phyloP scores from a whole-genome alignment of 2,329 filamentous ascomycete species.

The Alternaria arborescens region DNA sequence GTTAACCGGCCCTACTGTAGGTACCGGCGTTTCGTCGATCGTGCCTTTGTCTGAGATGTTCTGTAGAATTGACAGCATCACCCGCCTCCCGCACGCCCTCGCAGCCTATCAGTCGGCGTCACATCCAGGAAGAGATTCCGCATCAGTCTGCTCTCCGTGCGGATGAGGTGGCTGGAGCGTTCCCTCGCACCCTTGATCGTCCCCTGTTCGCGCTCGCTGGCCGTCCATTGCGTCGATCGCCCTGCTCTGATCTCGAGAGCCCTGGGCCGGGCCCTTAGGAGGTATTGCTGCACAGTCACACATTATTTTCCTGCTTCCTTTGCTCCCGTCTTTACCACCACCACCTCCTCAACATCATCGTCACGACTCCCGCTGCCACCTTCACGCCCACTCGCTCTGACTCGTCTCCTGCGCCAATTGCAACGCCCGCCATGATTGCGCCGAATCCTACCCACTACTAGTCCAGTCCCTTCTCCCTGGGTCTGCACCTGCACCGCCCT shows the following conservation, averaged over 20 bases:
- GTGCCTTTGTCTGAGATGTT: conserved; percentile 14
- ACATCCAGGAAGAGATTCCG: conserved; percentile 5
- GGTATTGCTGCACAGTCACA: conserved; percentile 15
- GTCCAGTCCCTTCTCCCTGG: conserved; percentile 21
- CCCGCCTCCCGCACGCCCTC: conserved; percentile 2
- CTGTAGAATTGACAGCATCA: conserved; percentile 17
- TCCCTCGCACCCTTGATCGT: neutral
- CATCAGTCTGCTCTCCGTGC: conserved; percentile 6
- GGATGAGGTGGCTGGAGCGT: conserved; percentile 8
- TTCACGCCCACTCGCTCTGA: neutral
- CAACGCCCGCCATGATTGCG: conserved; percentile 30
- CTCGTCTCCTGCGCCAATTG: conserved; percentile 16
- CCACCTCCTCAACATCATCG: conserved; percentile 10
- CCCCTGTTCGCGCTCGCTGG: neutral
- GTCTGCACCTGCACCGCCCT: conserved; percentile 18
- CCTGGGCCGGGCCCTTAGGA: neutral
- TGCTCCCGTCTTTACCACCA: conserved; percentile 19
- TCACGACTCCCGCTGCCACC: conserved; percentile 11
- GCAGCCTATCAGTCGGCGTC: conserved; percentile 12
- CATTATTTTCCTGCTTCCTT: conserved; percentile 16
- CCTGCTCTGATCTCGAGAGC: conserved; percentile 16
- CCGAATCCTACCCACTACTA: conserved; percentile 30
- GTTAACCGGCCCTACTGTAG: conserved; percentile 22
- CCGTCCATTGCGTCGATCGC: conserved; percentile 13
- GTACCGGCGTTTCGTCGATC: conserved; percentile 16